These are phyloP conservation scores for Cystobasidiaceae sp. DNA, from an alignment of 1,284 basidiomycete genomes.

Conservation along the genomic window DNA sequence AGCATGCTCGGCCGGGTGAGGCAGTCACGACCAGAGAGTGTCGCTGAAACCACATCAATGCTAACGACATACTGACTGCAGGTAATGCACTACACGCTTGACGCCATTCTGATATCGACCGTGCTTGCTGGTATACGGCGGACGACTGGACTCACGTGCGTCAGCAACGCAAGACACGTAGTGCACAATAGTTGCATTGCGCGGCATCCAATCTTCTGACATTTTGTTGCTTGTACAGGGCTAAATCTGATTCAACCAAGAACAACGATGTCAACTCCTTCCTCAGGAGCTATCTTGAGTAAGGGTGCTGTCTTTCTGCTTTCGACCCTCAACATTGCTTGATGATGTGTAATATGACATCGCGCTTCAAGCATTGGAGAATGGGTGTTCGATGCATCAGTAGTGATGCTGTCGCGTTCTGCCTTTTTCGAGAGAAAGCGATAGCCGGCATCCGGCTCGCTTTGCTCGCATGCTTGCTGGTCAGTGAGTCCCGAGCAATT, in stretches of 20 bases:
- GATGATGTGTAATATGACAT: constrained; percentile 56
- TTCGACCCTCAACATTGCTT: not conserved
- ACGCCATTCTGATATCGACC: constrained; percentile 68
- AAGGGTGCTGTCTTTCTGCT: constrained; percentile 10
- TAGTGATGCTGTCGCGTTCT: constrained; percentile 53
- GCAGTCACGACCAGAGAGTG: constrained; percentile 39
- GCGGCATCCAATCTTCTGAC: too few species aligned
- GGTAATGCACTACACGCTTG: constrained; percentile 64
- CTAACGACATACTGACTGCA: constrained; percentile 28
- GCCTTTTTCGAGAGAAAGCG: constrained; percentile 62
- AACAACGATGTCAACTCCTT: constrained; percentile 10
- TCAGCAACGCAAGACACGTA: too few species aligned
- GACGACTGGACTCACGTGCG: constrained; percentile 73
- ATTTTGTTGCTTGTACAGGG: constrained; percentile 41
- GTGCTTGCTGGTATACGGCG: constrained; percentile 73
- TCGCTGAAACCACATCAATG: not conserved
- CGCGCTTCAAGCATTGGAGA: constrained; percentile 69
- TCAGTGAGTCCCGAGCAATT: too few species aligned
- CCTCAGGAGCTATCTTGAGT: constrained; percentile 55
- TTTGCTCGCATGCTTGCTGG: too few species aligned
- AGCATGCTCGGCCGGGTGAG: constrained; percentile 10
- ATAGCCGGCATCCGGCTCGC: constrained; percentile 38
- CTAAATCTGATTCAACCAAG: constrained; percentile 10
- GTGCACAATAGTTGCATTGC: too few species aligned
- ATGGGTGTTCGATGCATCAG: constrained; percentile 53